A percentile compares a stretch with the other conserved stretches of the same genome.
Evolutionary conservation across 371 early-diverging fungal species (phyloP).

Genomic region (Coemansia sp.): DNA sequence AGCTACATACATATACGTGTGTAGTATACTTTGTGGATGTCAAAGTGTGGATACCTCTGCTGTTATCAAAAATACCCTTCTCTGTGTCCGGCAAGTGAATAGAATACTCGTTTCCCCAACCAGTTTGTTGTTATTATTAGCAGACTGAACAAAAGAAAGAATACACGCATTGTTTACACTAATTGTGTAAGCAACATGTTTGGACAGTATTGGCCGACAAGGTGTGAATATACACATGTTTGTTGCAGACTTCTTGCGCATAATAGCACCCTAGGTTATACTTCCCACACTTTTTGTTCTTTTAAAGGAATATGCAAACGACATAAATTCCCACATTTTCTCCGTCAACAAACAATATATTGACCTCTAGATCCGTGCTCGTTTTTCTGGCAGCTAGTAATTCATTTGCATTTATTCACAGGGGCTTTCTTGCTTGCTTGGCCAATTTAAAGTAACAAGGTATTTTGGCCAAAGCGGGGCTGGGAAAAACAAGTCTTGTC

Average conservation of each 20-base stretch:
- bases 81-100: not conserved
- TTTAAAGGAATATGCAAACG: not conserved
- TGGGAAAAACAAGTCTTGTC: not conserved
- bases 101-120: not conserved
- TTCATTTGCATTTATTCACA: conserved; percentile 3
- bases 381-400: not conserved
- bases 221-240: conserved; percentile 5
- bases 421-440: conserved; percentile 1
- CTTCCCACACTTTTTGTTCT: not conserved
- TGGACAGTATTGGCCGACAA: conserved; percentile 5
- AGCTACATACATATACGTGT: not conserved
- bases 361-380: conserved; percentile 1
- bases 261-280: not conserved
- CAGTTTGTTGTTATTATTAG: not conserved
- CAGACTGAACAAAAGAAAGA: not conserved
- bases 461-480: not conserved
- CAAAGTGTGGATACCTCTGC: too few relatives aligned
- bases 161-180: not conserved
- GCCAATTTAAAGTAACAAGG: not conserved
- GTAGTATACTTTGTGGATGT: not conserved
- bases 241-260: not conserved
- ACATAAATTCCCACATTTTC: not conserved
- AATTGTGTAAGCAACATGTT: conserved; percentile 4
- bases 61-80: not conserved
- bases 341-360: not conserved